A percentile compares a stretch with the other conserved stretches of the same genome.
Conservation (phyloP, 306 rosid genomes). For the Rosa lucieae region DNA sequence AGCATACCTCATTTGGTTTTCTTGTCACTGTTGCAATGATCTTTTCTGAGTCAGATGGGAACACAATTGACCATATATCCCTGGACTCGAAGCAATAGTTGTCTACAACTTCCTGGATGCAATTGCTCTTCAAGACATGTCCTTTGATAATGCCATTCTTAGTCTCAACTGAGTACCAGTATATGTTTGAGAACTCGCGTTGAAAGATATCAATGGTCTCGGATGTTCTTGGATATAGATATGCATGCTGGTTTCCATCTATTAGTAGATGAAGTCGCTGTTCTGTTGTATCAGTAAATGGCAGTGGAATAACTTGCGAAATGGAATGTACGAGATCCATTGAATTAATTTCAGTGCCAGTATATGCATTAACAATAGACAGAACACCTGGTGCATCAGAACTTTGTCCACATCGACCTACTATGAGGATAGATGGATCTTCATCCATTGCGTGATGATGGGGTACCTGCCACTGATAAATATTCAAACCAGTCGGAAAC, state of each 20-base stretch:
- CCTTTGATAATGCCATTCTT: slow-evolving; percentile 81
- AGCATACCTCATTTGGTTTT: slow-evolving; percentile 73
- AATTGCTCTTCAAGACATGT: slow-evolving; percentile 69
- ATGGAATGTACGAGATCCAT: slow-evolving; percentile 52
- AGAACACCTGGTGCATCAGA: slow-evolving; percentile 61
- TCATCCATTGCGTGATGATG: slow-evolving; percentile 96
- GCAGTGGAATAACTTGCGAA: slow-evolving; percentile 79
- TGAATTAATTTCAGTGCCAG: slow-evolving; percentile 67
- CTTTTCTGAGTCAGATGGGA: slow-evolving; percentile 92
- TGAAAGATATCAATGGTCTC: slow-evolving; percentile 73
- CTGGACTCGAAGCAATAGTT: slow-evolving; percentile 75
- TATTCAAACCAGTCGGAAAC: slow-evolving; percentile 63
- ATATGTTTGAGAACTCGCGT: slow-evolving; percentile 72
- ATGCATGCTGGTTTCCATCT: slow-evolving; percentile 55
- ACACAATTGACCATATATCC: slow-evolving; percentile 82
- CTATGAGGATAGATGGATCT: slow-evolving; percentile 82
- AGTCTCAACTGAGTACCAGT: slow-evolving; percentile 89
- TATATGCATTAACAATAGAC: slow-evolving; percentile 83
- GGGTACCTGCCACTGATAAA: slow-evolving; percentile 98
- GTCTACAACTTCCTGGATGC: slow-evolving; percentile 49
- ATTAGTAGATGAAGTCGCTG: slow-evolving; percentile 83
- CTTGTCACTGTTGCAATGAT: slow-evolving; percentile 72
- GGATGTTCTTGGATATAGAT: slow-evolving; percentile 80
- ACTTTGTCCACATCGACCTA: slow-evolving; percentile 74
- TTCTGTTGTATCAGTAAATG: slow-evolving; percentile 83